These are phyloP conservation scores for Dichotomopilus funicola DNA, from an alignment of 2,329 filamentous ascomycete species.

Conservation along the genomic window DNA sequence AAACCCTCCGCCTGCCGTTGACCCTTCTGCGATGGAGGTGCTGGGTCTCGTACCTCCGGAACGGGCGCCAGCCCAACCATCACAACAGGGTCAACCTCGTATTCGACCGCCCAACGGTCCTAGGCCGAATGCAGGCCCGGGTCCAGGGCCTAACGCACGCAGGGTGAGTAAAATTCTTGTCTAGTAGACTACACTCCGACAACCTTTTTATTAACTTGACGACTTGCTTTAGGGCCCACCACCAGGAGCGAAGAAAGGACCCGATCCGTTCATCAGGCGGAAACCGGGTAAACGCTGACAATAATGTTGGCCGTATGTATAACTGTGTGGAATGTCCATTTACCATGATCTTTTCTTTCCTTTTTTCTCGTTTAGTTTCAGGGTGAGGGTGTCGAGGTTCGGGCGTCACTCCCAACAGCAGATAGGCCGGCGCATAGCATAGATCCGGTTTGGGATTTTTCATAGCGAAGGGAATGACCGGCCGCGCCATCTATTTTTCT, in stretches of 20 bases:
- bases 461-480: no score
- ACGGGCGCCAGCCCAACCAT: conserved; percentile 13
- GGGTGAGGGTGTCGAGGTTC: no score
- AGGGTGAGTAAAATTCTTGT: conserved; percentile 10
- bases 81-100: conserved; percentile 2
- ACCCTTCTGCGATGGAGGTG: conserved; percentile 48
- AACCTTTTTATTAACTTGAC: background rate
- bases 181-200: background rate
- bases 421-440: no score
- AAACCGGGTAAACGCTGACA: conserved; percentile 24
- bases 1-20: conserved; percentile 28
- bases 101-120: conserved; percentile 4
- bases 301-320: background rate
- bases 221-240: conserved; percentile 7
- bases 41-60: conserved; percentile 42
- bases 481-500: no score
- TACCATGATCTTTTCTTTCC: background rate
- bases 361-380: background rate
- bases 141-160: background rate
- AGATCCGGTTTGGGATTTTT: no score
- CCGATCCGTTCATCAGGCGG: conserved; percentile 40
- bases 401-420: no score
- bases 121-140: conserved; percentile 9
- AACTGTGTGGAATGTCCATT: background rate
- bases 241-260: conserved; percentile 33